Percentiles rank a stretch among this genome's conserved stretches.
These are phyloP conservation scores for Wickerhamiella musiphila DNA, from an alignment of 805 yeast species.

Conservation along the genomic window DNA sequence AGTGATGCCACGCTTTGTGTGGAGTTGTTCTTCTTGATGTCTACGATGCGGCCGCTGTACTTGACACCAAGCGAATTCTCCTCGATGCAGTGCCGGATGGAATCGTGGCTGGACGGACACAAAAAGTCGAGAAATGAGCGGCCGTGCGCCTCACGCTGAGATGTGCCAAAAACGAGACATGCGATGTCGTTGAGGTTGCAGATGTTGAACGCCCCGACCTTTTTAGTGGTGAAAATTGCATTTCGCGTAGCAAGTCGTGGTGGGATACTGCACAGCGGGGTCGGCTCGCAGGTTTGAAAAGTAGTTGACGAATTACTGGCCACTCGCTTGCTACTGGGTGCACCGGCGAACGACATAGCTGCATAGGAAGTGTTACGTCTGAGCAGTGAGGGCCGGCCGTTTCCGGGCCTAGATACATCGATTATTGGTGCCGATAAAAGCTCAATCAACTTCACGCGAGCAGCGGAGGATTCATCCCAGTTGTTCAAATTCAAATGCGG, in stretches of 20 bases:
- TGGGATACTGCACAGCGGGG: conserved; percentile 33
- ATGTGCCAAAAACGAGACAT: conserved; percentile 69
- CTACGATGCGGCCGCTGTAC: conserved; percentile 56
- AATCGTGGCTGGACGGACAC: conserved; percentile 4
- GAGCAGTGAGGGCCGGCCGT: conserved; percentile 5
- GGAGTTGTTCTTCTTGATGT: conserved; percentile 51
- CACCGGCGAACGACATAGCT: conserved; percentile 5
- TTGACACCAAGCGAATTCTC: not conserved
- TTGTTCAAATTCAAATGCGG: not conserved
- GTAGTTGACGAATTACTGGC: not conserved
- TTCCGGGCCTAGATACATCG: conserved; percentile 7
- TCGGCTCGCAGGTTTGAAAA: conserved; percentile 33
- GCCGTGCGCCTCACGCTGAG: conserved; percentile 42
- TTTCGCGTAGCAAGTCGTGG: conserved; percentile 51
- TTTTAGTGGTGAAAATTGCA: conserved; percentile 68
- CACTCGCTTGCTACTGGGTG: not conserved
- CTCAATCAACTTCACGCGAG: conserved; percentile 11
- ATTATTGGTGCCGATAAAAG: conserved; percentile 18
- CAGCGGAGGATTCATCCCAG: conserved; percentile 1
- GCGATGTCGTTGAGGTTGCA: conserved; percentile 82
- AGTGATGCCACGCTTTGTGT: conserved; percentile 68
- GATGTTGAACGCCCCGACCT: conserved; percentile 59
- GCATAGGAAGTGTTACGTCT: conserved; percentile 9
- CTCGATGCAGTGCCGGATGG: conserved; percentile 2
- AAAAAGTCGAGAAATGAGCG: conserved; percentile 54